Percentiles rank a stretch among this genome's conserved stretches.
phyloP scores from a whole-genome alignment of 495 filamentous ascomycete genomes.

The Podospora comata region DNA sequence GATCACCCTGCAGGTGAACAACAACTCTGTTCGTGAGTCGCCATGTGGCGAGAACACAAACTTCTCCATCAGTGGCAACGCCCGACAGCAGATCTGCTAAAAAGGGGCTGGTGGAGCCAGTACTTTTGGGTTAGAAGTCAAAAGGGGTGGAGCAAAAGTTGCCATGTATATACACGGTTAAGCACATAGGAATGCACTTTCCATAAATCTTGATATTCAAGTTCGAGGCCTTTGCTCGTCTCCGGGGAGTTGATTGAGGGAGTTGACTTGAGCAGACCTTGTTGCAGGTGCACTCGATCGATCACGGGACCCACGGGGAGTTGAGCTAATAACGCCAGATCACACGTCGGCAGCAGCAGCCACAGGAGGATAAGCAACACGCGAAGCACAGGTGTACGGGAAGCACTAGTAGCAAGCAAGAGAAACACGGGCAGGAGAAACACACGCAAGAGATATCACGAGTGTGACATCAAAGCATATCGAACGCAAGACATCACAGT shows the following conservation, averaged over 20 bases:
- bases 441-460: too few species aligned
- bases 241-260: background rate
- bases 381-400: too few species aligned
- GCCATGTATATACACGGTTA: background rate
- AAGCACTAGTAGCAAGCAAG: too few species aligned
- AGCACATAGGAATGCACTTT: background rate
- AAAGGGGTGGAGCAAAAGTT: background rate
- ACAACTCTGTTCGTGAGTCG: constrained; percentile 41
- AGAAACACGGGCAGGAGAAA: too few species aligned
- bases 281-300: too few species aligned
- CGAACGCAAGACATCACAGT: too few species aligned
- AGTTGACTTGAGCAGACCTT: background rate
- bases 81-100: background rate
- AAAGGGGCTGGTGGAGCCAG: background rate
- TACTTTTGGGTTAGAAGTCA: background rate
- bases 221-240: background rate
- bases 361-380: too few species aligned
- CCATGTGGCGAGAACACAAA: constrained; percentile 45
- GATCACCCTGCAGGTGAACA: constrained; percentile 40
- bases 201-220: background rate
- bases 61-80: constrained; percentile 39
- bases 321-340: too few species aligned
- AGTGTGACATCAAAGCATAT: too few species aligned
- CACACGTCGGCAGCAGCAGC: too few species aligned
- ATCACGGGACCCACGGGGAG: too few species aligned